Evolutionary conservation across 768 basidiomycete species (phyloP).

Genomic region (Daedaleopsis nitida): DNA sequence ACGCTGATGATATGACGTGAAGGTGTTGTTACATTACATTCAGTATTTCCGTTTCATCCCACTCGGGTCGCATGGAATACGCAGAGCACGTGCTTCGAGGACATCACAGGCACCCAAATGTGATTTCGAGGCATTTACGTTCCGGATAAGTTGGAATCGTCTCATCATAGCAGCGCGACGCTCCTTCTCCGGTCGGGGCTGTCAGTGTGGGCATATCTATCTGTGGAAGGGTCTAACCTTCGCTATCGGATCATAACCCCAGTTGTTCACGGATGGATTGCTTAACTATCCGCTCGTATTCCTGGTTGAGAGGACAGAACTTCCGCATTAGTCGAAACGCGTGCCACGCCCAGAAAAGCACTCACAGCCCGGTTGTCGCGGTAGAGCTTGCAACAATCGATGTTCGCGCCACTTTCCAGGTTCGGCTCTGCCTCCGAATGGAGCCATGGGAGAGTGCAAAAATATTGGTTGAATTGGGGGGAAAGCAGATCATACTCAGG

Average conservation of each 20-base stretch:
- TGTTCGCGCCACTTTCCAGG: slow-evolving; percentile 95
- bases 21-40: slow-evolving; percentile 15
- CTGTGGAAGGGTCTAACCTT: neutral
- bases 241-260: slow-evolving; percentile 52
- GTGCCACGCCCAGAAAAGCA: neutral
- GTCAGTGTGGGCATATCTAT: neutral
- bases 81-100: neutral
- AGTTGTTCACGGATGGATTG: slow-evolving; percentile 85
- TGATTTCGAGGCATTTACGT: neutral
- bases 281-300: slow-evolving; percentile 88
- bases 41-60: neutral
- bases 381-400: slow-evolving; percentile 96
- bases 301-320: slow-evolving; percentile 37
- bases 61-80: too few species aligned
- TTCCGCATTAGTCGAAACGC: neutral
- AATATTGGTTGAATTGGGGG: neutral
- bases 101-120: neutral
- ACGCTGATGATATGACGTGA: slow-evolving; percentile 4
- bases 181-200: neutral
- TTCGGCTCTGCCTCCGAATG: slow-evolving; percentile 73
- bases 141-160: neutral
- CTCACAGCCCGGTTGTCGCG: slow-evolving; percentile 75
- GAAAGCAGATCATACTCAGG: neutral
- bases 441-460: neutral
- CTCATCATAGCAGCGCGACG: neutral